phyloP scores from a whole-genome alignment of 805 yeast genomes.

The Candida insectorum region DNA sequence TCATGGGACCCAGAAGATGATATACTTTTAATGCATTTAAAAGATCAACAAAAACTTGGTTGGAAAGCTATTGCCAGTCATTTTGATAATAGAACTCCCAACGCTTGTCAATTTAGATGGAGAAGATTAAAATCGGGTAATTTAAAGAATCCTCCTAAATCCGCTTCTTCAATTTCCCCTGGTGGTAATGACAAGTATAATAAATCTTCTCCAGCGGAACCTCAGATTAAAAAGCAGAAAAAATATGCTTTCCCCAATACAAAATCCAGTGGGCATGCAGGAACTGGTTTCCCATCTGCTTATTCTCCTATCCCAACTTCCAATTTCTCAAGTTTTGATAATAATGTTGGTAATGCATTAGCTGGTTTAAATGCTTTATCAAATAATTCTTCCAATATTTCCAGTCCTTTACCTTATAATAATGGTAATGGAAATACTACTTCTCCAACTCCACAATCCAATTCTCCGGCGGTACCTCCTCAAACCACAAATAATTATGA shows the following conservation, averaged over 20 bases:
- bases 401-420: conserved; percentile 23
- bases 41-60: conserved; percentile 44
- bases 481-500: conserved; percentile 16
- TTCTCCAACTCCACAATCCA: conserved; percentile 17
- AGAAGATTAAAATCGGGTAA: conserved; percentile 43
- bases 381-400: conserved; percentile 22
- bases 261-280: conserved; percentile 12
- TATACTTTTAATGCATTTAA: conserved; percentile 42
- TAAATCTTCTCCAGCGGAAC: background rate
- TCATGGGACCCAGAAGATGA: conserved; percentile 50
- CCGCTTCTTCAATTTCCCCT: conserved; percentile 22
- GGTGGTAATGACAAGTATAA: conserved; percentile 4
- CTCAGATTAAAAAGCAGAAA: conserved; percentile 11
- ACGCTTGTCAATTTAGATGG: conserved; percentile 48
- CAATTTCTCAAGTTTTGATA: conserved; percentile 40
- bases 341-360: conserved; percentile 37
- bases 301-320: conserved; percentile 34
- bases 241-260: conserved; percentile 15
- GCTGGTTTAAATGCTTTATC: conserved; percentile 44
- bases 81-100: conserved; percentile 44
- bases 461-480: conserved; percentile 20
- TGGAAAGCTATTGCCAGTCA: conserved; percentile 47
- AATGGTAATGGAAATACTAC: conserved; percentile 1
- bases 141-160: conserved; percentile 42
- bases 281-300: conserved; percentile 22